Conservation (phyloP, 257 asterid genomes). For the Solanum peruvianum region DNA sequence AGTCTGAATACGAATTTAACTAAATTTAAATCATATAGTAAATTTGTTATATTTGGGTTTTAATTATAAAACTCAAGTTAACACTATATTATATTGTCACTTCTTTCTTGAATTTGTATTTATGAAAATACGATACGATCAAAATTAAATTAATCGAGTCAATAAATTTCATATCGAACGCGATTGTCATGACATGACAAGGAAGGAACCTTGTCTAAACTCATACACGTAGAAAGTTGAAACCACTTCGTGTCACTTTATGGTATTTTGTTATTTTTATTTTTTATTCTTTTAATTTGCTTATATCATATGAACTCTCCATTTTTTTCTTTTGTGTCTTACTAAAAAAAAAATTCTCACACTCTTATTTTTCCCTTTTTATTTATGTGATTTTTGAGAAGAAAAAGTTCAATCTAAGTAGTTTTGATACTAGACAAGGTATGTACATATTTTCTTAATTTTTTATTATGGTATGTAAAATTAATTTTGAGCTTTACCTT, state of each 20-base stretch:
- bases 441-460: neutral
- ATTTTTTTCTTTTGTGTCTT: neutral
- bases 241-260: neutral
- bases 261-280: neutral
- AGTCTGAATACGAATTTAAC: neutral
- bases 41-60: no score
- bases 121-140: no score
- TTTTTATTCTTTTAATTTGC: neutral
- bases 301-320: neutral
- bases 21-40: neutral
- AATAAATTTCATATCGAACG: neutral
- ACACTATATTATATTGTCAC: no score
- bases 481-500: neutral
- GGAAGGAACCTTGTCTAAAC: neutral
- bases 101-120: neutral
- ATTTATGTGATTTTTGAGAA: neutral
- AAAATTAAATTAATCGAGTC: neutral
- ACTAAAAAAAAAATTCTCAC: neutral
- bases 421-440: neutral
- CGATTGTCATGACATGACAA: neutral
- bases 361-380: neutral
- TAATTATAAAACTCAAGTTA: no score
- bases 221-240: neutral
- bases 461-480: neutral
- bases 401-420: neutral